A percentile compares a stretch with the other conserved stretches of the same genome.
Conservation (phyloP, 2,329 filamentous ascomycete species). For the Aspergillus felis region DNA sequence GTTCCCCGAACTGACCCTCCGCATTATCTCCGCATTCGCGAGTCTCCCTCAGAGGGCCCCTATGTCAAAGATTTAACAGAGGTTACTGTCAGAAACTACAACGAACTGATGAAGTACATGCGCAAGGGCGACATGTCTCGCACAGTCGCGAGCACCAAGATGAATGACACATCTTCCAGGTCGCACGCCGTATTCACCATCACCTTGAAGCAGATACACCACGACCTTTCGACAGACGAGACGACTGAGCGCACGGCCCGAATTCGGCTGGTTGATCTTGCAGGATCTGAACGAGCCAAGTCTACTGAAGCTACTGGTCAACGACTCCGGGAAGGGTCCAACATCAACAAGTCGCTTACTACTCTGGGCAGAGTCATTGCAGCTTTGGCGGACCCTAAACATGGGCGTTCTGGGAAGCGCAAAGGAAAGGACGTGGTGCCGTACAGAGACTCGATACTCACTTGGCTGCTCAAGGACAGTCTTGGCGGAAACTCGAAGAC, state of each 20-base stretch:
- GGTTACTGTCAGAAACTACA: conserved; percentile 79
- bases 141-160: conserved; percentile 91
- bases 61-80: conserved; percentile 97
- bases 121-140: conserved; percentile 81
- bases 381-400: conserved; percentile 72
- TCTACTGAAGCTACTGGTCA: conserved; percentile 91
- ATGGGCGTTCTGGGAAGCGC: conserved; percentile 50
- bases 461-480: conserved; percentile 90
- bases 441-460: conserved; percentile 82
- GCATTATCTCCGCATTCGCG: conserved; percentile 93
- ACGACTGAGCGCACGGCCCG: conserved; percentile 92
- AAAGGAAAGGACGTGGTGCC: conserved; percentile 75
- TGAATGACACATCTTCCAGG: conserved; percentile 97
- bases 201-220: conserved; percentile 95
- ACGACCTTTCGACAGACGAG: conserved; percentile 95
- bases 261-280: conserved; percentile 91
- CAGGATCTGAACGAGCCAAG: conserved; percentile 91
- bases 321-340: conserved; percentile 86
- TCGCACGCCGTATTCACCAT: conserved; percentile 98
- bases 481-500: conserved; percentile 97
- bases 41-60: conserved; percentile 89
- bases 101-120: conserved; percentile 88
- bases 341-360: conserved; percentile 98
- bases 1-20: conserved; percentile 74
- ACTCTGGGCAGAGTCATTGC: conserved; percentile 95